Evolutionary conservation across 1,284 basidiomycete species (phyloP).

Genomic region (Stygiomarasmius scandens): DNA sequence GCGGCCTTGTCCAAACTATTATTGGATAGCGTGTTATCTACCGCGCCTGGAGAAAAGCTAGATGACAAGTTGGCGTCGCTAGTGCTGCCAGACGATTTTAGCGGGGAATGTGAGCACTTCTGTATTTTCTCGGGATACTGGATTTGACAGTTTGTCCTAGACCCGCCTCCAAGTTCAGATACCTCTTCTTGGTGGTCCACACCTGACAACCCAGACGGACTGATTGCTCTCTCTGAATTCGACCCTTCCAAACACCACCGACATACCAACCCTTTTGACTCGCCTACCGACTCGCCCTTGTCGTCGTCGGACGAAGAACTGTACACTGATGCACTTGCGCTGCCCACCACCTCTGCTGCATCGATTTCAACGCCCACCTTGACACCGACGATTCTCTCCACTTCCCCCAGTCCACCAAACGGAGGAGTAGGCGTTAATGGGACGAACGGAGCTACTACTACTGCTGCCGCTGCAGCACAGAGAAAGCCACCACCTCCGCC

Average conservation of each 20-base stretch:
- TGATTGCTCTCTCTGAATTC: constrained; percentile 53
- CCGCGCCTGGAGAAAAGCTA: constrained; percentile 63
- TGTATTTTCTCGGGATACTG: neutral
- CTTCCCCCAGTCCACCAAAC: constrained; percentile 34
- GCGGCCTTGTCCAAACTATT: constrained; percentile 71
- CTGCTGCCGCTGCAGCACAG: constrained; percentile 24
- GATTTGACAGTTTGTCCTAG: constrained; percentile 35
- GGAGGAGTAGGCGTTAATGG: constrained; percentile 7
- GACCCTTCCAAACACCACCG: constrained; percentile 34
- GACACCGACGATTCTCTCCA: constrained; percentile 32
- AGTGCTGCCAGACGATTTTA: constrained; percentile 42
- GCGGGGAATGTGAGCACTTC: constrained; percentile 32
- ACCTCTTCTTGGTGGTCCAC: constrained; percentile 77
- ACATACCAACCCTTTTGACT: constrained; percentile 67
- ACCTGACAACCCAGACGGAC: constrained; percentile 65
- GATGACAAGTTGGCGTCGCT: constrained; percentile 70
- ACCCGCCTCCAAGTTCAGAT: constrained; percentile 80
- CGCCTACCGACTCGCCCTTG: constrained; percentile 60
- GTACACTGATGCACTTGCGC: constrained; percentile 65
- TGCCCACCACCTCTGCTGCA: constrained; percentile 64
- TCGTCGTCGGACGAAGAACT: constrained; percentile 81
- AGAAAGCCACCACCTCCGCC: constrained; percentile 41
- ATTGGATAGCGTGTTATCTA: constrained; percentile 61
- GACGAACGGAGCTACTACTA: neutral
- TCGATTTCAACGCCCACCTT: constrained; percentile 29